Conservation (phyloP, 345 rosid genomes). For the Acer saccharum region DNA sequence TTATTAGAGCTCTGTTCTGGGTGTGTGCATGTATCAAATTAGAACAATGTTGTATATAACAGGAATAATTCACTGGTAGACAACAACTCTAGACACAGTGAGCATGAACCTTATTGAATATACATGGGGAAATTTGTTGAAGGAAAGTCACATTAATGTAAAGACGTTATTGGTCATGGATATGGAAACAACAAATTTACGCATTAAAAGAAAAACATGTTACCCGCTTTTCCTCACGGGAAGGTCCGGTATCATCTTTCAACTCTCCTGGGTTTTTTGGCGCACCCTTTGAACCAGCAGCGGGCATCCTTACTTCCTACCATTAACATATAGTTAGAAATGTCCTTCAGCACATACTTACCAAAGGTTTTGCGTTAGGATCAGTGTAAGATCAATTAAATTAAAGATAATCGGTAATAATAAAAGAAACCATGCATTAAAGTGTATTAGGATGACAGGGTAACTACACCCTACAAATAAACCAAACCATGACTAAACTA, state of each 20-base stretch:
- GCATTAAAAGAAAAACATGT: constrained; percentile 1
- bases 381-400: constrained; percentile 12
- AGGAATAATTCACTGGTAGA: not conserved
- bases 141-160: not conserved
- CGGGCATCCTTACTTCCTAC: constrained; percentile 99
- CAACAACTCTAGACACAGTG: not conserved
- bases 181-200: not conserved
- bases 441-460: not conserved
- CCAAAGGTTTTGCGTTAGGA: constrained; percentile 1
- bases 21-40: not conserved
- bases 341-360: not conserved
- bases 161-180: not conserved
- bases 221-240: constrained; percentile 93
- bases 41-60: not conserved
- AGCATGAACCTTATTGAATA: not conserved
- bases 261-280: constrained; percentile 71
- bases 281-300: constrained; percentile 87
- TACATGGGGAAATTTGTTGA: not conserved
- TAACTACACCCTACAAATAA: not conserved
- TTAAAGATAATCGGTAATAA: constrained; percentile 9
- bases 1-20: not conserved
- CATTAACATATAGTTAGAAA: constrained; percentile 32
- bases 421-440: not conserved
- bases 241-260: constrained; percentile 82
- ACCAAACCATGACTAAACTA: not conserved